Conservation (phyloP, 2,329 filamentous ascomycete species). For the Colletotrichum orchidophilum region DNA sequence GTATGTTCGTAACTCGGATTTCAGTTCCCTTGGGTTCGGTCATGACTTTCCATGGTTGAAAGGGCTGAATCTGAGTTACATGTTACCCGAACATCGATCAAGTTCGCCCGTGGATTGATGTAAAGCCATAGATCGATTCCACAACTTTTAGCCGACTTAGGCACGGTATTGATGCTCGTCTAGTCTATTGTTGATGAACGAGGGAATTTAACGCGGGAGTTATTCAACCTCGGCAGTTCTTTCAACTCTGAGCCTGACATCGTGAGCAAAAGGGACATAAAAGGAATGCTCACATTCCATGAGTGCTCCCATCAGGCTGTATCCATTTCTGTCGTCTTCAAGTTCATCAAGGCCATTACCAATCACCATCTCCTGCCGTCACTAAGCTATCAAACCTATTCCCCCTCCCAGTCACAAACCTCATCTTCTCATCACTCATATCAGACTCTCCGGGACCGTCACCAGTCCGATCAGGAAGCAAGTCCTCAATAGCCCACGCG, state of each 20-base stretch:
- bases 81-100: no score
- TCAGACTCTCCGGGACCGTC: neutral
- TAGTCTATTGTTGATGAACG: no score
- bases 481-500: constrained; percentile 74
- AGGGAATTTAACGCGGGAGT: no score
- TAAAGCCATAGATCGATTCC: no score
- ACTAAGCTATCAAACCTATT: constrained; percentile 29
- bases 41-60: no score
- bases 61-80: no score
- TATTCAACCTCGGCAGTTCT: no score
- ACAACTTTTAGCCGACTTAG: no score
- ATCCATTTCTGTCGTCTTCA: neutral
- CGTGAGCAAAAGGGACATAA: neutral
- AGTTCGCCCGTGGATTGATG: no score
- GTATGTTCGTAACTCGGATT: no score
- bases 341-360: neutral
- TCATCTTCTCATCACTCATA: constrained; percentile 24
- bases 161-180: no score
- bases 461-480: constrained; percentile 45
- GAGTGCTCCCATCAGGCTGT: neutral
- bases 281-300: neutral
- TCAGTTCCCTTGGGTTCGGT: no score
- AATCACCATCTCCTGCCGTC: constrained; percentile 24
- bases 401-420: constrained; percentile 30
- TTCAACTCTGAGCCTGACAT: neutral